Evolutionary conservation across 768 basidiomycete species (phyloP), one percentile per base, ranked within the genome.

Genomic region (Boletus speciosus): DNA sequence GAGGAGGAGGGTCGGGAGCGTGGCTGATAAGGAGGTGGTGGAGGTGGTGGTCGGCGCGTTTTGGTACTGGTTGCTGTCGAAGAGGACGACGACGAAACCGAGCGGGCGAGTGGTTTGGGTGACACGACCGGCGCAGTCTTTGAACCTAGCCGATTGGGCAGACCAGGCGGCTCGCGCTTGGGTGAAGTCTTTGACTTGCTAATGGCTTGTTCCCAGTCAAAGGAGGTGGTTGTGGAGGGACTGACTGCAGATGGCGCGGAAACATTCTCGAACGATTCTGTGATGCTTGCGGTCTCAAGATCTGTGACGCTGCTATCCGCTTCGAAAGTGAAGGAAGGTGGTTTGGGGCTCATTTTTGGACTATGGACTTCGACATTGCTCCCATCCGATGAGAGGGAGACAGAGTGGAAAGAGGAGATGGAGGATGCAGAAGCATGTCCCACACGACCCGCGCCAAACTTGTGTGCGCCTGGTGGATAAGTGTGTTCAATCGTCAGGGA

Each of bases 321-420:
- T 56, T 84, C 83, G 15, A 77, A 64, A 12, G 79, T 76, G 60
- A 75, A 77, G 1, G 80, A 79, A 16, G 77, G 70, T 31, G 76
- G 74, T 51, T 76, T 71, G 42, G 75, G 61, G 12, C 43, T 48
- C 27, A 36, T 49, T 38, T 49, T 50, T 0, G 56, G 44, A 47
- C 49, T 57, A 14, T 47, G 58, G 0, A 29, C 46, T 37, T 70
- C 70, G 34, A 63, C 53, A 4, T 61, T 68, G 37, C 68, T 72
- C 71, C 74, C 66, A 57, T 85, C 84, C 7, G 85, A 86, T 1
- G 88, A 90, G 16, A 91, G 77, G 2, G 89, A 91, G 25, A 91
- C 86, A 3, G 89, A 90, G 61, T 90, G 88, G 57, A 92, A 90
- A 29, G 89, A 91, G 3, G 89, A 90, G 37, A 89, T 79, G 45